Conservation (phyloP, 768 basidiomycete species). For the Mrakia blollopis region DNA sequence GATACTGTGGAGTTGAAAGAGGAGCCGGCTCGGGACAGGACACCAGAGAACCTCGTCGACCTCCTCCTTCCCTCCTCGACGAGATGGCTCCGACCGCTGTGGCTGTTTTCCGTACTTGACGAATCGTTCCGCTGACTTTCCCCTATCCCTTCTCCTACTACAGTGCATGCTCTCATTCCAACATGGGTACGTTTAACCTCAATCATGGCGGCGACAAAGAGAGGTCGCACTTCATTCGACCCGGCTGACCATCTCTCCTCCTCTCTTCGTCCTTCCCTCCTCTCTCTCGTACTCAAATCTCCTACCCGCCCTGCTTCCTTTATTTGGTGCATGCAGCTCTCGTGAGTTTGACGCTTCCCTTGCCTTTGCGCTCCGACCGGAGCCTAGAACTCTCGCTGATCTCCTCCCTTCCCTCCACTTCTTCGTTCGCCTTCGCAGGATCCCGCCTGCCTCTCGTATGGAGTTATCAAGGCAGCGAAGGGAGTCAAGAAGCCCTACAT, state of each 20-base stretch:
- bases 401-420: background rate
- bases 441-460: slow-evolving; percentile 33
- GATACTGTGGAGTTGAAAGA: no score
- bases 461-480: slow-evolving; percentile 27
- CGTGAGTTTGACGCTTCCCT: background rate
- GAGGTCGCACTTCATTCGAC: background rate
- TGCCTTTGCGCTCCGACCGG: no score
- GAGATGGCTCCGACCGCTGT: background rate
- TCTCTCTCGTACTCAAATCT: background rate
- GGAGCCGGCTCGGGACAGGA: background rate
- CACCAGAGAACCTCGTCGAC: background rate
- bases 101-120: background rate
- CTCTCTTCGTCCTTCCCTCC: background rate
- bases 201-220: background rate
- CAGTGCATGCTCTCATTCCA: slow-evolving; percentile 82
- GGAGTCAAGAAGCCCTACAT: slow-evolving; percentile 55
- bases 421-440: slow-evolving; percentile 9
- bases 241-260: background rate
- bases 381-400: background rate
- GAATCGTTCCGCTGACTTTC: background rate
- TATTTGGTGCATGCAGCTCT: background rate
- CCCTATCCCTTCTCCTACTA: background rate
- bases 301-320: background rate
- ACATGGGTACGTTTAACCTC: slow-evolving; percentile 69
- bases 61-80: background rate